Base-by-base conservation (phyloP, 352 stramenopile species). In the Pythium rhizo-oryzae region DNA sequence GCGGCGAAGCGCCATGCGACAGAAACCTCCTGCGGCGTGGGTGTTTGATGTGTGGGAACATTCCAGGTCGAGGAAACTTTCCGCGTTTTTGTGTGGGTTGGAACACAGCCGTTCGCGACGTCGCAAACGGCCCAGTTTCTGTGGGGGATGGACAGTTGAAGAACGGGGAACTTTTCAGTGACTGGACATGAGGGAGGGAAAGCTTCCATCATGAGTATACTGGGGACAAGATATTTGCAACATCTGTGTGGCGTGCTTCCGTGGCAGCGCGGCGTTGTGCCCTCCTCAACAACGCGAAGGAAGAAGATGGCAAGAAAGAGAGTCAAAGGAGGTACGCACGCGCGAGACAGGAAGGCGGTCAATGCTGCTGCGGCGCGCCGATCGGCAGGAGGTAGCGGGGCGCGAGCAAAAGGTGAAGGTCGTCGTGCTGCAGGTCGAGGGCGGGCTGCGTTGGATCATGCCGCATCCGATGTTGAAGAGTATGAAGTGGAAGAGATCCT, bases 401-500 rank as follows among this genome's bases (percentile, higher is more conserved):
- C 19, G 43, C 43, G 43, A 50, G 43, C 43, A 50, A 50, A 50
- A 50, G 43, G 43, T 16, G 19, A 50, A 50, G 43, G 4, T 25
- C 19, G 46, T 25, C 46, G 46, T 24, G 15, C 46, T 52, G 18
- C 46, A 28, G 18, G n/a, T 24, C 46, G 9, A 52, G 46, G 11
- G 46, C 18, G 21, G 4, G 43, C 43, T 19, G 43, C 43, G 19
- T 19, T 16, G 12, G 19, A 49, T 6, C 6, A 6, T 25, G 46
- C 46, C 46, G 18, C 9, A 24, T 25, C 46, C 46, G 50, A 57
- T 39, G 28, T 12, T 39, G 9, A 39, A 21, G 50, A 39, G 28
- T 57, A 41, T 39, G 50, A 57, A 39, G 50, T 57, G 23, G 23
- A 57, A 39, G 23, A 57, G 24, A 57, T 57, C 28, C 24, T 57